Base-by-base conservation (phyloP, 805 yeast genomes). In the Candida caryicola region DNA sequence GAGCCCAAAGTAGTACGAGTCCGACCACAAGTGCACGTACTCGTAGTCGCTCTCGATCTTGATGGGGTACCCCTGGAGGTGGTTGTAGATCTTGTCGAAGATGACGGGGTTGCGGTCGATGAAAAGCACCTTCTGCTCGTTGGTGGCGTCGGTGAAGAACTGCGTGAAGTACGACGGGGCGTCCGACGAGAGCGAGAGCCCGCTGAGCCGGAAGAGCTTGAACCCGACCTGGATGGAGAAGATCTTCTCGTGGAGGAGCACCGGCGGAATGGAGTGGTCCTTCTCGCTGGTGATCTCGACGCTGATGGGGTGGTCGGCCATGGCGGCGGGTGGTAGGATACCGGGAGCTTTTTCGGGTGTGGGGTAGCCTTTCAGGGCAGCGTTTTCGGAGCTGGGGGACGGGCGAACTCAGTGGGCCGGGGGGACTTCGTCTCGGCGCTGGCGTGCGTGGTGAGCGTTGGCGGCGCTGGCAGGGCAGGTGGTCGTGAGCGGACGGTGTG, bases 141-240 rank as follows among this genome's bases (percentile, higher is more conserved):
- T 73, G 2, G 50, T 66, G 5, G 60, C 59, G 15, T 63, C 52
- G 4, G 51, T 49, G 56, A 89, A 89, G 62, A 69, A 86, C 18
- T 73, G 68, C 2, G 96, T 87, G 66, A 89, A 90, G 56, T 85
- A 88, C 4, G 95, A 85, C 0, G 97, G 97, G 0, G 82, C 82
- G 61, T 89, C 96, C 2, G 85, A 84, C 17, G 88, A 82, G 27
- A 89, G 61, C 2, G 95, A 86, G 0, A 93, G 90, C 1, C 96
- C 96, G 52, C 88, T 81, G 13, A 82, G 49, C n/a, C 71, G 66
- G 57, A 81, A 88, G 17, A 77, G 46, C 45, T 68, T 69, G 29
- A 69, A 73, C 0, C 95, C 95, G 9, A 87, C 79, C 54, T 82
- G 86, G 17, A 88, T 72, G 13, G 80, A 69, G 60, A 74, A 88